Base-by-base conservation (phyloP, 495 filamentous ascomycete species). In the Lichina pygmaea region DNA sequence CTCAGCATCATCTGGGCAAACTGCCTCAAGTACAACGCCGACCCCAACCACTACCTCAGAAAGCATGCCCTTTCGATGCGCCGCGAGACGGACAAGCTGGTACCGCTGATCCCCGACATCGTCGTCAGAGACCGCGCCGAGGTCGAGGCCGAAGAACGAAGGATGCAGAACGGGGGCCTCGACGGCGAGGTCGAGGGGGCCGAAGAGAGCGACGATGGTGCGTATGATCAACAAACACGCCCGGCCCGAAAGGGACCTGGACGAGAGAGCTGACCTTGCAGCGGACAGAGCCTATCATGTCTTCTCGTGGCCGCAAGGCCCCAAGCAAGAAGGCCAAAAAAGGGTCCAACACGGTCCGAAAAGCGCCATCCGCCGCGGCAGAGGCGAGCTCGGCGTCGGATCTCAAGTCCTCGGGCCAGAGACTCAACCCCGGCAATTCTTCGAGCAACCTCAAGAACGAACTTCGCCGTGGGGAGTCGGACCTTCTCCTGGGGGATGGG, bases 31-130 rank as follows among this genome's bases (percentile, higher is more conserved):
- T 99, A 95, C 58, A 99, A 99, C 57, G 79, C 81, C 33, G 82
- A 89, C 48, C 77, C 81, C 46, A 68, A 74, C 40, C 89, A 95
- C 54, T 80, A 77, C 30, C 64, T 99, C 41, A 73, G 91, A 30
- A 86, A 91, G 52, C 86, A 94, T 65, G 89, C 89, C 17, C 73
- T 92, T 36, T 79, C 82, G 41, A 95, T 99, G 89, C 71, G 82
- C 44, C 94, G 91, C 51, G 84, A 93, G 58, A 91, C 86, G 2
- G 85, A 93, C 57, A 93, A 93, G 57, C 69, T 95, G 15, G 82
- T 93, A 33, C 86, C 85, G 30, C 66, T 95, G 34, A 95, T 99
- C 47, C 91, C 89, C 0, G 86, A 95, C 48, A 78, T 99, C 49
- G 67, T 75, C 30, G 81, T 95, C 53, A 66, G 81, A 50, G 81